Percentiles rank a stretch among this genome's conserved stretches.
These are phyloP conservation scores for Pythium folliculosum DNA, from an alignment of 352 stramenopile species.

Conservation along the genomic window DNA sequence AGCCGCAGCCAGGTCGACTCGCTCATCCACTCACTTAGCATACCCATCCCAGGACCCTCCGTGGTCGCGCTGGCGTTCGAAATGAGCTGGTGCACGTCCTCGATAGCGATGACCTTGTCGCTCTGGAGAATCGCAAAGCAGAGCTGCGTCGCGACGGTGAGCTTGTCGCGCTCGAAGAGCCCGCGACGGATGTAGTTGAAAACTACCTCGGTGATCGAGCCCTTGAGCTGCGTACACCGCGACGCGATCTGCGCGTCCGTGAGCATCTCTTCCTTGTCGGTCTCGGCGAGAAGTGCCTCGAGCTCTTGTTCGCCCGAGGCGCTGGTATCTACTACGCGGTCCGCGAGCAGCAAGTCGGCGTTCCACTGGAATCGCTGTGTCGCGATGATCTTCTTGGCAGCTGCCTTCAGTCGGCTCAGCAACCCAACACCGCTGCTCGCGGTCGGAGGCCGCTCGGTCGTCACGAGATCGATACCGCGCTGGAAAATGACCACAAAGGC, in stretches of 20 bases:
- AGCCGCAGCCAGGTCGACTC: slow-evolving; percentile 88
- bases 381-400: slow-evolving; percentile 81
- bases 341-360: slow-evolving; percentile 73
- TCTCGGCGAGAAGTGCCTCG: slow-evolving; percentile 59
- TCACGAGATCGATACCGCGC: slow-evolving; percentile 92
- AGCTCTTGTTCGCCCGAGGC: slow-evolving; percentile 54
- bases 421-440: slow-evolving; percentile 37
- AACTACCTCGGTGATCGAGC: slow-evolving; percentile 82
- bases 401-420: slow-evolving; percentile 71
- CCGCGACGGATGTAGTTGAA: slow-evolving; percentile 96
- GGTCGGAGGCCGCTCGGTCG: slow-evolving; percentile 37
- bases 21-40: slow-evolving; percentile 92
- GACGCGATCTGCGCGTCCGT: slow-evolving; percentile 51
- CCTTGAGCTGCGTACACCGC: slow-evolving; percentile 58
- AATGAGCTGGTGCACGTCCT: slow-evolving; percentile 84
- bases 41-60: slow-evolving; percentile 74
- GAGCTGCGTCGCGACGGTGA: slow-evolving; percentile 91
- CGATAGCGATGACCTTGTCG: slow-evolving; percentile 56
- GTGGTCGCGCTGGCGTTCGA: slow-evolving; percentile 38
- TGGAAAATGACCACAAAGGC: slow-evolving; percentile 96
- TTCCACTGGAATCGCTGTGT: slow-evolving; percentile 89
- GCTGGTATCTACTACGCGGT: slow-evolving; percentile 59
- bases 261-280: slow-evolving; percentile 64
- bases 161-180: slow-evolving; percentile 94
- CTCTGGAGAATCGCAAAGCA: slow-evolving; percentile 91